Base-by-base conservation (phyloP, 2,329 filamentous ascomycete species). In the Tolypocladium pustulatum region DNA sequence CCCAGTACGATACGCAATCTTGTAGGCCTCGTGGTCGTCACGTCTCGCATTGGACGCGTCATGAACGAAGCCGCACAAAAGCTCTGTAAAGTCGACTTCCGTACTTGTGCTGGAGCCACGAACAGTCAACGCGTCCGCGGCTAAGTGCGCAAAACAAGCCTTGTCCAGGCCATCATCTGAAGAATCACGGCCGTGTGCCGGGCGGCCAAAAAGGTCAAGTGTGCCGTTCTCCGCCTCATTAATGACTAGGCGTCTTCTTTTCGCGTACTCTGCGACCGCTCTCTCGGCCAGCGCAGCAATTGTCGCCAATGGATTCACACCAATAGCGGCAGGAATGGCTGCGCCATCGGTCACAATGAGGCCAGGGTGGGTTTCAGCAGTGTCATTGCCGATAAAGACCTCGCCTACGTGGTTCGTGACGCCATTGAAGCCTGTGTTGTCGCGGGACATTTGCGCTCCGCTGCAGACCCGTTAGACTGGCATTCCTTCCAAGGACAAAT, bases 251-350 rank as follows among this genome's bases (percentile, higher is more conserved):
- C 65, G 64, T 8, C 73, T 65, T 10, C 72, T 70, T 56, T 71
- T 62, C 2, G 78, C 75, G 56, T 81, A 80, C 7, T 76, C 67
- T 56, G 82, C 79, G 8, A 88, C 78, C 0, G 81, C 81, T 12
- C 86, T 76, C 70, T 89, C 86, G 0, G 86, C 85, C 25, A 90
- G 76, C 3, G 86, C 86, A 0, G 85, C 81, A 62, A 89, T 89
- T 1, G 86, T 89, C 1, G 86, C 86, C 57, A 87, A 79, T 0
- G 86, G 86, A 65, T 89, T 89, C 3, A 84, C 83, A 17, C 85
- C 80, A 2, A 89, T 73, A 0, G 86, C 80, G 9, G 80, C 79
- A 0, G 86, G 86, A 20, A 89, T 79, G 0, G 83, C 71, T 3
- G 85, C 76, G 10, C 74, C 85, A 65, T 89, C 86, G 0, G 81